Evolutionary conservation across 257 asterid genomes (phyloP).

Genomic region (Gentiana straminea): DNA sequence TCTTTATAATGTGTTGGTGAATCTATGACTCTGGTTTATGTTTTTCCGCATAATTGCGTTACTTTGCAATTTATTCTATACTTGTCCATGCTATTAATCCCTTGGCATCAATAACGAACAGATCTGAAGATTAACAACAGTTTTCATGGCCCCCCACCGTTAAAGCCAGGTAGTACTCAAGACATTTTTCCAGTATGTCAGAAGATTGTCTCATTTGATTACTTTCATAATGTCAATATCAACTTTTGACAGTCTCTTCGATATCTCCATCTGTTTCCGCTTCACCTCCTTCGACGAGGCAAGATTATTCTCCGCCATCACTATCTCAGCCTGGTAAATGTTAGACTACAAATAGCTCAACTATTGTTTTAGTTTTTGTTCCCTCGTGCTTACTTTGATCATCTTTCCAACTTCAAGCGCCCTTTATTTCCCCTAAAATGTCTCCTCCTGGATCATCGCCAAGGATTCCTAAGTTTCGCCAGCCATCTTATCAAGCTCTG

Average conservation of each 20-base stretch:
- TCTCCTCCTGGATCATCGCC: constrained; percentile 36
- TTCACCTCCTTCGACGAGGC: constrained; percentile 19
- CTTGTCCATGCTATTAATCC: constrained; percentile 15
- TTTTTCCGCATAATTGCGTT: constrained; percentile 6
- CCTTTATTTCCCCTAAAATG: constrained; percentile 37
- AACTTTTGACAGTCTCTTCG: constrained; percentile 25
- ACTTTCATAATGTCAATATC: constrained; percentile 6
- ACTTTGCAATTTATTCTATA: constrained; percentile 7
- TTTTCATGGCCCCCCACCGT: constrained; percentile 26
- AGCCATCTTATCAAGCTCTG: constrained; percentile 39
- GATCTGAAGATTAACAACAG: constrained; percentile 20
- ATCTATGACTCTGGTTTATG: background rate
- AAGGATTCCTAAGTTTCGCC: constrained; percentile 39
- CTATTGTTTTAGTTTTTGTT: constrained; percentile 13
- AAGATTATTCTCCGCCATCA: constrained; percentile 31
- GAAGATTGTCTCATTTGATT: constrained; percentile 4
- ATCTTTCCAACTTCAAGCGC: constrained; percentile 39
- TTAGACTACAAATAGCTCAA: constrained; percentile 15
- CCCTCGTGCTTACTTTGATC: constrained; percentile 16
- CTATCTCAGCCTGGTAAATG: constrained; percentile 30
- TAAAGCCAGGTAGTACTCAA: constrained; percentile 20
- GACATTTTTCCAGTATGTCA: background rate
- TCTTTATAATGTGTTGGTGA: constrained; percentile 13
- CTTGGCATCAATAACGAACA: constrained; percentile 16
- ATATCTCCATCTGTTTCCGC: constrained; percentile 24